Conservation (phyloP, 305 asterid species). For the Coffea humblotiana region DNA sequence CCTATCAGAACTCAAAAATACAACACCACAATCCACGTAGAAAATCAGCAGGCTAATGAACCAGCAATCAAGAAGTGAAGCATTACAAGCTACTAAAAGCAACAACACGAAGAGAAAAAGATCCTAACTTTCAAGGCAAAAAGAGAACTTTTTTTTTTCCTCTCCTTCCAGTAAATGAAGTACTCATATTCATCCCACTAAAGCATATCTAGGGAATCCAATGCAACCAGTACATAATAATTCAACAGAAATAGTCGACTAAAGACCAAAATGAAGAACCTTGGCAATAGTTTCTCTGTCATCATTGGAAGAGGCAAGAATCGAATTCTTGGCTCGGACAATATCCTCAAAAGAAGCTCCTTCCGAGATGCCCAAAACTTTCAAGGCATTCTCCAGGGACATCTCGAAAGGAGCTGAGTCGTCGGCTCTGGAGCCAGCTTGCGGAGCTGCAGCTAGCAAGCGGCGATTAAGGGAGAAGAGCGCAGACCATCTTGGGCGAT, state of each 20-base stretch:
- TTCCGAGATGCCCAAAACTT: constrained; percentile 78
- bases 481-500: constrained; percentile 31
- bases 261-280: constrained; percentile 32
- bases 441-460: constrained; percentile 39
- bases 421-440: constrained; percentile 89
- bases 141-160: not conserved
- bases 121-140: not conserved
- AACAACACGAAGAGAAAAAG: not conserved
- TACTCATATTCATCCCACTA: not conserved
- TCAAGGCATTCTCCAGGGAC: constrained; percentile 93
- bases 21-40: not conserved
- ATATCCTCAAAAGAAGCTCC: constrained; percentile 95
- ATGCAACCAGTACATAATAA: not conserved
- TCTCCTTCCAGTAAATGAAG: not conserved
- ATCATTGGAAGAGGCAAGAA: constrained; percentile 67
- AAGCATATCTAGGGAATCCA: not conserved
- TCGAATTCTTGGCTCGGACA: constrained; percentile 83
- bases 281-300: constrained; percentile 66
- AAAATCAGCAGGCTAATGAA: not conserved
- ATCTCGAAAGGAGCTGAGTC: constrained; percentile 93
- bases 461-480: constrained; percentile 41
- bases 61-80: not conserved
- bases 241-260: not conserved
- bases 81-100: not conserved
- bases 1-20: not conserved